phyloP scores from a whole-genome alignment of 2,329 filamentous ascomycete species.

The Xylariaceae sp. region DNA sequence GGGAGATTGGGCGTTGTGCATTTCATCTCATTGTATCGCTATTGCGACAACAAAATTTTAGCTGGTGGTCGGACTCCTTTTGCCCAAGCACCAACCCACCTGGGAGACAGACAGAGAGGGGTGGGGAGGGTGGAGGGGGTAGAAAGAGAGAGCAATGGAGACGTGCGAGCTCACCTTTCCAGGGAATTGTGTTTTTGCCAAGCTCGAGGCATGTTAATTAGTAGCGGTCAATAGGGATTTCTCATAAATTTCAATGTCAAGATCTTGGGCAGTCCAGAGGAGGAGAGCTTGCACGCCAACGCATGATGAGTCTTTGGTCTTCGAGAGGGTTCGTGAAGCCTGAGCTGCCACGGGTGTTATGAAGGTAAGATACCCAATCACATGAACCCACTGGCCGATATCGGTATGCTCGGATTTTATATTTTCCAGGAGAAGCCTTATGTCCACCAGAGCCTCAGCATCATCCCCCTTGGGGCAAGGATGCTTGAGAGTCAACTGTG shows the following conservation, averaged over 20 bases:
- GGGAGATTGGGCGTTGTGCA: slow-evolving; percentile 1
- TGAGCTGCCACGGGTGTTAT: slow-evolving; percentile 3
- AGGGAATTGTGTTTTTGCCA: neutral
- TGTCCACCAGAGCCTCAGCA: slow-evolving; percentile 67
- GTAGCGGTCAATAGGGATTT: slow-evolving; percentile 21
- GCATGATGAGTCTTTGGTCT: slow-evolving; percentile 29
- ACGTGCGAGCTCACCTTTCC: slow-evolving; percentile 2
- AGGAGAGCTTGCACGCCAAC: slow-evolving; percentile 59
- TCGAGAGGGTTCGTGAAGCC: neutral
- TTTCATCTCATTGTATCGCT: slow-evolving; percentile 11
- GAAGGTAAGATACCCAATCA: slow-evolving; percentile 76
- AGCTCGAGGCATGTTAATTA: slow-evolving; percentile 1
- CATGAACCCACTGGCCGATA: slow-evolving; percentile 85
- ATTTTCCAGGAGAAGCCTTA: slow-evolving; percentile 71
- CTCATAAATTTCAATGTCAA: slow-evolving; percentile 27
- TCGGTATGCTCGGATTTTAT: slow-evolving; percentile 68
- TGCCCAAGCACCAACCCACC: slow-evolving; percentile 2
- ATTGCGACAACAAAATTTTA: slow-evolving; percentile 12
- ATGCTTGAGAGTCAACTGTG: slow-evolving; percentile 71
- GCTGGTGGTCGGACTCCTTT: slow-evolving; percentile 3
- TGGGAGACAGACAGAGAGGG: too few species aligned
- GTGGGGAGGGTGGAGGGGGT: too few species aligned
- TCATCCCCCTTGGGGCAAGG: slow-evolving; percentile 58
- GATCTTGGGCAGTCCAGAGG: slow-evolving; percentile 27
- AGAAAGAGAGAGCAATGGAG: too few species aligned